A percentile compares a stretch with the other conserved stretches of the same genome.
These are phyloP conservation scores for Scutellaria galericulata DNA, from an alignment of 257 asterid genomes.

Conservation along the genomic window DNA sequence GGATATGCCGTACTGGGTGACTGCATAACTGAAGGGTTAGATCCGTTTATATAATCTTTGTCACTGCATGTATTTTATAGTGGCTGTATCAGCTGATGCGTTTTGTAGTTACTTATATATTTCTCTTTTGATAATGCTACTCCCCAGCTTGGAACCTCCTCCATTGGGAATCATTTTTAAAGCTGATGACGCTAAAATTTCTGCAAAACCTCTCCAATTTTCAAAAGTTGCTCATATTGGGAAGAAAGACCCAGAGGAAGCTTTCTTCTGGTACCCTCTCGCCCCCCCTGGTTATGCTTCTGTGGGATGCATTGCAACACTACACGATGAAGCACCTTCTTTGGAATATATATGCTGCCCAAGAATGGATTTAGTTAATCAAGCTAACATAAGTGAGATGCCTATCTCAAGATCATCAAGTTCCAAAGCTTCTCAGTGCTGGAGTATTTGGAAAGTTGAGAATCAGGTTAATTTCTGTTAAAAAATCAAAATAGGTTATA, in stretches of 20 bases:
- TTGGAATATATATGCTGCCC: slow-evolving; percentile 84
- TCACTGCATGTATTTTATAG: slow-evolving; percentile 14
- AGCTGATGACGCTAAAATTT: slow-evolving; percentile 75
- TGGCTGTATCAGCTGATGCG: slow-evolving; percentile 4
- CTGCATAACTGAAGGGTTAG: slow-evolving; percentile 93
- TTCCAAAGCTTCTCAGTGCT: slow-evolving; percentile 78
- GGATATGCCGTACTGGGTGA: slow-evolving; percentile 91
- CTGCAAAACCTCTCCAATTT: slow-evolving; percentile 84
- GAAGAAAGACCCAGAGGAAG: slow-evolving; percentile 81
- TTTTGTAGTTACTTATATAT: slow-evolving; percentile 33
- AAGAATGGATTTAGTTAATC: slow-evolving; percentile 88
- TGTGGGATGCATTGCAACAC: slow-evolving; percentile 88
- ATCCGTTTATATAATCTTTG: slow-evolving; percentile 29
- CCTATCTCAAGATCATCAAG: slow-evolving; percentile 86
- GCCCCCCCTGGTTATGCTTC: slow-evolving; percentile 98
- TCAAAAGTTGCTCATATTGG: slow-evolving; percentile 90
- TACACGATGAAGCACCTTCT: slow-evolving; percentile 71
- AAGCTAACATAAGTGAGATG: slow-evolving; percentile 77
- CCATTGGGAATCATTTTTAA: slow-evolving; percentile 86
- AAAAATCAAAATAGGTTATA: slow-evolving; percentile 8
- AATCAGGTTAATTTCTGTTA: slow-evolving; percentile 68
- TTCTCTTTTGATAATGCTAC: slow-evolving; percentile 32
- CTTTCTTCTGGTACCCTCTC: slow-evolving; percentile 93
- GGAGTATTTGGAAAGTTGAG: slow-evolving; percentile 99
- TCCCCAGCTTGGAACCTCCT: slow-evolving; percentile 93